Evolutionary conservation across 2,329 filamentous ascomycete species (phyloP).

Genomic region (Ophiocordyceps sinensis): DNA sequence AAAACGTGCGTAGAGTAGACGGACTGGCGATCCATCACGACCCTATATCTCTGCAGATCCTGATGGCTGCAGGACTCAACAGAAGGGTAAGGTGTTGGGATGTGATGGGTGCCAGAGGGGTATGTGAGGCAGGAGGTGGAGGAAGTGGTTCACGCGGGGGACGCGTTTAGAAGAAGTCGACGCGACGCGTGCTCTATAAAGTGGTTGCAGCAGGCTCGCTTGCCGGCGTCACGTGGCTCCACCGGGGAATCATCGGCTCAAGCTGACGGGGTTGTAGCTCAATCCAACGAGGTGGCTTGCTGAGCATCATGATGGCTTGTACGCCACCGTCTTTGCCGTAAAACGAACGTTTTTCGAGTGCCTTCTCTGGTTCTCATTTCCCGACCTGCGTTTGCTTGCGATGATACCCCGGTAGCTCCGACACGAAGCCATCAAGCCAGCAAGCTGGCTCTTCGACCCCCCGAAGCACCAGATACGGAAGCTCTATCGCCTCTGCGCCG

Average conservation of each 20-base stretch:
- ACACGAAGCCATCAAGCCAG: constrained; percentile 17
- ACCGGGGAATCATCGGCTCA: constrained; percentile 7
- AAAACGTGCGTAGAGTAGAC: constrained; percentile 77
- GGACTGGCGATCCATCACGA: constrained; percentile 70
- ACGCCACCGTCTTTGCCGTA: background rate
- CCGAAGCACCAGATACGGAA: constrained; percentile 1
- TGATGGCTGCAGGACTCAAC: background rate
- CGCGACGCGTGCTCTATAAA: constrained; percentile 13
- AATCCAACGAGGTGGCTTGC: background rate
- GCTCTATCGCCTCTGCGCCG: constrained; percentile 7
- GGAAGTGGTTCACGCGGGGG: constrained; percentile 7
- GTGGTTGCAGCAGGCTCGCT: too few relatives aligned
- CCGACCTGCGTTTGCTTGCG: constrained; percentile 14
- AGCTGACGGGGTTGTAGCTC: constrained; percentile 9
- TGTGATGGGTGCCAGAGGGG: background rate
- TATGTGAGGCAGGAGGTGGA: background rate
- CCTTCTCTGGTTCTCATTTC: background rate
- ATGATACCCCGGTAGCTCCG: constrained; percentile 35
- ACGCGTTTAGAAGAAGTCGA: constrained; percentile 4
- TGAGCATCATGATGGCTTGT: background rate
- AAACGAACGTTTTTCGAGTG: background rate
- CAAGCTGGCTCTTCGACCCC: constrained; percentile 15
- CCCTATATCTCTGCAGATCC: constrained; percentile 4
- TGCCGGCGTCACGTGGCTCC: constrained; percentile 11
- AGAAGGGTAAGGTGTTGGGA: background rate